Evolutionary conservation across 2,329 filamentous ascomycete genomes (phyloP).

Genomic region (Pyricularia grisea): DNA sequence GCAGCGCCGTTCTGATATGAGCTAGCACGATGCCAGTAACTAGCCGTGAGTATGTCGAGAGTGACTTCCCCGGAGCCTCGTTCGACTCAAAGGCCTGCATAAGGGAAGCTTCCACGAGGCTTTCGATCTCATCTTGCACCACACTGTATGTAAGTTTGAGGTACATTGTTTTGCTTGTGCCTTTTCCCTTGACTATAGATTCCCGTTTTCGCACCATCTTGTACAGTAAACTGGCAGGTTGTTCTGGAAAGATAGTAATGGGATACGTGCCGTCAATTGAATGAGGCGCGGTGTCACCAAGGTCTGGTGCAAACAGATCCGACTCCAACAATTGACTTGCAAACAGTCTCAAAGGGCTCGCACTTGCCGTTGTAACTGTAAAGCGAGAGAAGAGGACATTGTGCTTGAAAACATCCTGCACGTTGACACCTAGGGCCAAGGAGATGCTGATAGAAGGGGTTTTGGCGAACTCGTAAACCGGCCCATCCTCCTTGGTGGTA

Average conservation of each 20-base stretch:
- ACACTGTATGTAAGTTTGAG: constrained; percentile 69
- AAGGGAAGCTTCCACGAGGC: constrained; percentile 35
- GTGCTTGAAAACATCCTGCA: constrained; percentile 91
- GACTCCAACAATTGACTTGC: constrained; percentile 63
- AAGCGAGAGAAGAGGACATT: constrained; percentile 77
- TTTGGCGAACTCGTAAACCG: constrained; percentile 51
- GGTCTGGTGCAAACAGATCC: constrained; percentile 56
- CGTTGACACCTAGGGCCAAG: constrained; percentile 85
- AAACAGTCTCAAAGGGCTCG: constrained; percentile 65
- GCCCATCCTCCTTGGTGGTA: constrained; percentile 48
- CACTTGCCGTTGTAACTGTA: constrained; percentile 72
- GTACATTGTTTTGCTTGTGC: constrained; percentile 41
- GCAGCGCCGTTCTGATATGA: constrained; percentile 27
- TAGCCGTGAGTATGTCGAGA: constrained; percentile 37
- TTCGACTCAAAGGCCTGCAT: constrained; percentile 14
- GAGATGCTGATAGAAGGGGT: constrained; percentile 59
- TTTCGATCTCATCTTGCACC: constrained; percentile 62
- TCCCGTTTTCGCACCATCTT: constrained; percentile 54
- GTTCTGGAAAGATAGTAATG: constrained; percentile 65
- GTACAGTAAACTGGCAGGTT: constrained; percentile 74
- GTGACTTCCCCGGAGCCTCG: constrained; percentile 24
- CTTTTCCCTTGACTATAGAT: constrained; percentile 18
- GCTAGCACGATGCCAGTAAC: constrained; percentile 32
- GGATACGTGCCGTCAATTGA: constrained; percentile 22
- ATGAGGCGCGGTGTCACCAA: constrained; percentile 30